Conservation (phyloP, 192 early-diverging fungal genomes). For the Anaeromyces robustus region DNA sequence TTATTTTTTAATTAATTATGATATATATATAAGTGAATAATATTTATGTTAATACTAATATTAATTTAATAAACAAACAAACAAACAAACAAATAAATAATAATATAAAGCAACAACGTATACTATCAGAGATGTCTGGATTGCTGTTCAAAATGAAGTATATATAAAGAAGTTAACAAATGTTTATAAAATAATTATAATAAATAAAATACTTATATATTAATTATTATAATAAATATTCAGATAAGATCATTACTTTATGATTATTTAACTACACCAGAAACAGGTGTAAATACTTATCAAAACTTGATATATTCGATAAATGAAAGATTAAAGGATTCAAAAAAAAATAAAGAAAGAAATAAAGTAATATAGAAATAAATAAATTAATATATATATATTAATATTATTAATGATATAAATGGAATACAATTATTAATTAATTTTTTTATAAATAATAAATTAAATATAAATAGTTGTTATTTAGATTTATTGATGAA, state of each 20-base stretch:
- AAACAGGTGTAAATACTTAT: neutral
- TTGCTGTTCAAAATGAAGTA: conserved; percentile 28
- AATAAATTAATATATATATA: no score
- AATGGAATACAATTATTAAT: no score
- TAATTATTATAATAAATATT: conserved; percentile 2
- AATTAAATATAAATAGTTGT: neutral
- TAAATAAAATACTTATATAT: no score
- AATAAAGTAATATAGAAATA: conserved; percentile 1
- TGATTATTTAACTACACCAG: conserved; percentile 21
- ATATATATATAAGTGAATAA: neutral
- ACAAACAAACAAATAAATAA: neutral
- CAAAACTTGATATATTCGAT: conserved; percentile 8
- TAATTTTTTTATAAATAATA: no score
- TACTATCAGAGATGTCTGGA: conserved; percentile 26
- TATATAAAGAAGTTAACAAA: no score
- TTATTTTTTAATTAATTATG: no score
- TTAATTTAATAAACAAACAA: neutral
- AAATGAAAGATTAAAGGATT: conserved; percentile 26
- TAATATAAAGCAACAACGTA: conserved; percentile 7
- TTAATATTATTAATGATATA: no score
- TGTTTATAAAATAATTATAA: no score
- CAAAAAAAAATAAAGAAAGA: conserved; percentile 7
- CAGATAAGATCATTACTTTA: conserved; percentile 30
- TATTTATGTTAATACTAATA: neutral
- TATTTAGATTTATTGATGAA: neutral